phyloP scores from a whole-genome alignment of 805 yeast genomes.

The Yamadazyma insecticola region DNA sequence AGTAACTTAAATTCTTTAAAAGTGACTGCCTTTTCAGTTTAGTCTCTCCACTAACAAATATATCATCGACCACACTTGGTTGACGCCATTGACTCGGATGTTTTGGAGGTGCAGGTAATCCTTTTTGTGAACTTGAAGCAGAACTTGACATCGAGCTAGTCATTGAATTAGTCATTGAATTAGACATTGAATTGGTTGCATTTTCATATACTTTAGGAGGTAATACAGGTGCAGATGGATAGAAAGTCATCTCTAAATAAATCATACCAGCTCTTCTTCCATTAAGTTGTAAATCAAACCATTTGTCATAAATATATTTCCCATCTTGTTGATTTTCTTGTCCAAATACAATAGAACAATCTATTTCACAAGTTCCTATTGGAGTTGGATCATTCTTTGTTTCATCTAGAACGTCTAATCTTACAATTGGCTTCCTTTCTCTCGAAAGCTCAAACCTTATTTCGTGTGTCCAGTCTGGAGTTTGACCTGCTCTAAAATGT shows the following conservation, averaged over 20 bases:
- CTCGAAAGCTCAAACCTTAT: constrained; percentile 62
- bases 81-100: constrained; percentile 10
- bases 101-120: constrained; percentile 10
- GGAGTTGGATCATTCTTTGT: constrained; percentile 82
- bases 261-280: constrained; percentile 83
- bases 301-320: constrained; percentile 74
- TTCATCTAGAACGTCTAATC: constrained; percentile 77
- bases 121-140: constrained; percentile 2
- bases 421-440: constrained; percentile 58
- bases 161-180: background rate
- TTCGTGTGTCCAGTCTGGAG: constrained; percentile 83
- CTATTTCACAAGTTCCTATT: constrained; percentile 77
- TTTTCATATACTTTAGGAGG: constrained; percentile 31
- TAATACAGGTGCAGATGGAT: constrained; percentile 50
- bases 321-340: constrained; percentile 47
- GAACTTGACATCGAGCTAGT: constrained; percentile 1
- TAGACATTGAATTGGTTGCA: constrained; percentile 4
- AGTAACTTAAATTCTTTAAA: constrained; percentile 8
- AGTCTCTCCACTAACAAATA: constrained; percentile 13
- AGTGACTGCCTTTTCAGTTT: no score
- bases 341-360: constrained; percentile 66
- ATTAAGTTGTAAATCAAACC: constrained; percentile 71
- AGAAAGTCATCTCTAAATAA: constrained; percentile 87
- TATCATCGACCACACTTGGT: constrained; percentile 20
- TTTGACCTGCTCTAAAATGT: constrained; percentile 87